Evolutionary conservation across 257 asterid genomes (phyloP), one percentile per base, ranked within the genome.

Genomic region (Henckelia pumila): DNA sequence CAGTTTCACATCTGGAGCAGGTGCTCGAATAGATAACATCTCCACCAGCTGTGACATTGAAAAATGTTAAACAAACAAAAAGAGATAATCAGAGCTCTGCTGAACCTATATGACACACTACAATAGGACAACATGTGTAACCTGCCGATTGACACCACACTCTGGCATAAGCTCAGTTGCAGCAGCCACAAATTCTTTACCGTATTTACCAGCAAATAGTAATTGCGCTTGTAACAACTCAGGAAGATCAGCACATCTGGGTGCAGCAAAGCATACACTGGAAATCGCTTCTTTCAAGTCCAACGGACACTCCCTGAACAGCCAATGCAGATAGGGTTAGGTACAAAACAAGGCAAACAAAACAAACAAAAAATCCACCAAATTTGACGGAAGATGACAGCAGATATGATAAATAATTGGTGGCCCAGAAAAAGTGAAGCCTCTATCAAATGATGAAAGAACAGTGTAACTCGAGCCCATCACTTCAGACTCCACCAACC

Each of bases 121-220:
- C 49, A 52, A 44, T 56, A 74, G 50, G 20, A 44, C 8, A 60
- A 33, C 24, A 33, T 20, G 13, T 64, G 67, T 61, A 47, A 94
- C 99, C 99, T 94, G 96, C 7, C 98, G 93, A 76, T 94, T 94
- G 76, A 94, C 98, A 53, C 99, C 98, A 74, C 94, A 91, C 61
- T 88, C 99, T 1, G 99, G 98, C 95, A 79, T 82, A 68, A 94
- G 96, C 84, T 91, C 99, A 5, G 95, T 84, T 66, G 99, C 98
- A 55, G 96, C 89, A 25, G 82, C 7, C 20, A 91, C 89, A 29
- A 91, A 94, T 64, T 94, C 96, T 82, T 86, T 87, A 64, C 98
- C 96, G 50, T 94, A 94, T 87, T 94, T 94, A 7, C 89, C 88
- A 35, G 86, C 82, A 75, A 94, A 94, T 49, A 82, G 59, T 82